phyloP scores from a whole-genome alignment of 2,329 filamentous ascomycete species.

The Ceratocystis lukuohia region DNA sequence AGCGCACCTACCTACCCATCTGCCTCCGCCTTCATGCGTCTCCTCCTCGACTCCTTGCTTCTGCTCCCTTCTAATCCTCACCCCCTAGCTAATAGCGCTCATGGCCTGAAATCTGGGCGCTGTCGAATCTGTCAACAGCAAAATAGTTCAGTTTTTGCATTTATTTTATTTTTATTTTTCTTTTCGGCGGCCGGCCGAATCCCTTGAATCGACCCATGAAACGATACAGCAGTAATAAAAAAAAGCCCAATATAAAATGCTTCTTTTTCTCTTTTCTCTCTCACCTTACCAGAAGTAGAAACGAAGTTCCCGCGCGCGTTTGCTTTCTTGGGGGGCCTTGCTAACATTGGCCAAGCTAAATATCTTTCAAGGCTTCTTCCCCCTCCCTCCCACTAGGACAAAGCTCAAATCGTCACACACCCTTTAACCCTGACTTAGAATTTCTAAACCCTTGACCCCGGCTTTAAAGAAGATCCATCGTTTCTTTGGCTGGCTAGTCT shows the following conservation, averaged over 20 bases:
- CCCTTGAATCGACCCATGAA: not conserved
- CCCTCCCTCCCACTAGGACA: not conserved
- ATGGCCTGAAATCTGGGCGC: not conserved
- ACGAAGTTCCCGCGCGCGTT: constrained; percentile 7
- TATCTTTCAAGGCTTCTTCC: not conserved
- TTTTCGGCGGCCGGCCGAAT: not conserved
- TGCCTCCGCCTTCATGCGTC: not conserved
- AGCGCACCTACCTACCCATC: no score
- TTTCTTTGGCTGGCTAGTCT: no score
- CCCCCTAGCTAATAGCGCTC: no score
- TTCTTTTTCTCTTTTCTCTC: not conserved
- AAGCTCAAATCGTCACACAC: no score
- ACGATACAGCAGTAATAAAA: not conserved
- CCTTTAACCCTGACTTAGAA: not conserved
- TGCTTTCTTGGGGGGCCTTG: not conserved
- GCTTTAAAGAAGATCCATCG: no score
- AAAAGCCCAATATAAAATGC: not conserved
- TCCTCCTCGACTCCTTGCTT: not conserved
- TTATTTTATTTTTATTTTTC: no score
- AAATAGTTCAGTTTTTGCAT: not conserved
- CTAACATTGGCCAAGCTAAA: not conserved
- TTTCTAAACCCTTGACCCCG: no score
- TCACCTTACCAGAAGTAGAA: not conserved
- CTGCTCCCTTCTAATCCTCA: not conserved
- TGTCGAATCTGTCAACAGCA: constrained; percentile 1